Evolutionary conservation across 2,329 filamentous ascomycete species (phyloP).

Genomic region (Diaporthe sp.): DNA sequence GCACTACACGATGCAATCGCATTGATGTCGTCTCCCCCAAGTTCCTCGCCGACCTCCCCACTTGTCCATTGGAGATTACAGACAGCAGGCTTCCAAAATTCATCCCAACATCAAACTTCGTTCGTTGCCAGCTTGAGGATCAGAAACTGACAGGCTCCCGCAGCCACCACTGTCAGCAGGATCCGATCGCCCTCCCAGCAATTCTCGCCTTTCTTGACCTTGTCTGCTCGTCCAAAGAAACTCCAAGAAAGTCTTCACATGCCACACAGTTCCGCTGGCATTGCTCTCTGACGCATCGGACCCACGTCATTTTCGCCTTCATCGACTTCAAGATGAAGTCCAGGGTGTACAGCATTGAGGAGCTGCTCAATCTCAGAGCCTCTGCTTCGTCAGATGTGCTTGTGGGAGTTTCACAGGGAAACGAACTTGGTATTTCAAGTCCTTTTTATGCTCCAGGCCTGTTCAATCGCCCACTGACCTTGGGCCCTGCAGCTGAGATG

Average conservation of each 20-base stretch:
- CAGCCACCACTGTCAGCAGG: slow-evolving; percentile 46
- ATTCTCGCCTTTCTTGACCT: slow-evolving; percentile 52
- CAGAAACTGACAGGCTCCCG: slow-evolving; percentile 54
- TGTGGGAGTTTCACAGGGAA: slow-evolving; percentile 36
- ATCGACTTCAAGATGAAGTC: slow-evolving; percentile 58
- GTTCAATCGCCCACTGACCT: neutral
- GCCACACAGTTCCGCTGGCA: slow-evolving; percentile 59
- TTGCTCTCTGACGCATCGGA: slow-evolving; percentile 51
- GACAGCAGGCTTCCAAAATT: slow-evolving; percentile 50
- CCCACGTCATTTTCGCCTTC: slow-evolving; percentile 58
- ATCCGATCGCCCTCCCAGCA: slow-evolving; percentile 46
- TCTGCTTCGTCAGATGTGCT: slow-evolving; percentile 33
- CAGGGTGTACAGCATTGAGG: slow-evolving; percentile 58
- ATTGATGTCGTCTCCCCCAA: slow-evolving; percentile 36
- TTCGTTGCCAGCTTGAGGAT: slow-evolving; percentile 56
- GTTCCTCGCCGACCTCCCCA: slow-evolving; percentile 32
- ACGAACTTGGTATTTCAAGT: slow-evolving; percentile 42
- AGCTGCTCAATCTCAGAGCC: slow-evolving; percentile 60
- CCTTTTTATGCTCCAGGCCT: neutral
- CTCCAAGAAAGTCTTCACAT: slow-evolving; percentile 44
- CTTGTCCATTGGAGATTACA: slow-evolving; percentile 27
- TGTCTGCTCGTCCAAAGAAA: slow-evolving; percentile 45
- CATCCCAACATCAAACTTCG: slow-evolving; percentile 44
- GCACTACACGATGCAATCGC: slow-evolving; percentile 27
- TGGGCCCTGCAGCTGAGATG: slow-evolving; percentile 47